phyloP scores from a whole-genome alignment of 257 asterid species.

The Jacaranda mimosifolia region DNA sequence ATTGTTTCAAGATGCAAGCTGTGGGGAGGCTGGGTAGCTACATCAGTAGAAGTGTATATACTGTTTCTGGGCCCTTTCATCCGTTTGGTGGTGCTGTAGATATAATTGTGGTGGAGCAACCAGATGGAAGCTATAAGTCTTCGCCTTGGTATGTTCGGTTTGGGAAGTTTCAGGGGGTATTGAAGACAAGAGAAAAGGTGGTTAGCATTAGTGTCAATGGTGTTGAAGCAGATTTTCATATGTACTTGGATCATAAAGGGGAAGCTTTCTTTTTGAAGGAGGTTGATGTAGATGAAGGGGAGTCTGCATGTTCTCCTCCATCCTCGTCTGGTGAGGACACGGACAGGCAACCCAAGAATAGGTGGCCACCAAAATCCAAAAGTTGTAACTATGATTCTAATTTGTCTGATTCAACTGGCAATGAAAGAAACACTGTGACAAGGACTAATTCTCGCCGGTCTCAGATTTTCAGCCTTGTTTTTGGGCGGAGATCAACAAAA shows the following conservation, averaged over 20 bases:
- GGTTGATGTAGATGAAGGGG: slow-evolving; percentile 62
- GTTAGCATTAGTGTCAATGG: slow-evolving; percentile 83
- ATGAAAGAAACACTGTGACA: slow-evolving; percentile 41
- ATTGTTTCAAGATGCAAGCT: slow-evolving; percentile 72
- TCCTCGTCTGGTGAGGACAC: slow-evolving; percentile 76
- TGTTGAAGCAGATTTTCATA: slow-evolving; percentile 73
- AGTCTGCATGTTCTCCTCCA: slow-evolving; percentile 53
- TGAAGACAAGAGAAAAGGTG: slow-evolving; percentile 85
- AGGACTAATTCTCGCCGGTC: slow-evolving; percentile 61
- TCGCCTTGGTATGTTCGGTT: slow-evolving; percentile 99
- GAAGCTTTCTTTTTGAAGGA: slow-evolving; percentile 84
- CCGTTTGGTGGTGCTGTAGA: slow-evolving; percentile 99
- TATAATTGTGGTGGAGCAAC: slow-evolving; percentile 89
- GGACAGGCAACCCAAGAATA: slow-evolving; percentile 44
- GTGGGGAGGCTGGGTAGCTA: slow-evolving; percentile 90
- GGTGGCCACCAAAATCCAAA: slow-evolving; percentile 52
- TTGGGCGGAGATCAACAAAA: slow-evolving; percentile 61
- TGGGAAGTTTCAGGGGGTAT: slow-evolving; percentile 97
- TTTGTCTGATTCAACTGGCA: slow-evolving; percentile 42
- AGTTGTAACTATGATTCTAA: slow-evolving; percentile 56
- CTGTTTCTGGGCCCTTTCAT: slow-evolving; percentile 93
- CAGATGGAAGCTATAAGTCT: slow-evolving; percentile 89
- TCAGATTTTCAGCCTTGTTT: slow-evolving; percentile 67
- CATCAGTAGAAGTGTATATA: slow-evolving; percentile 72
- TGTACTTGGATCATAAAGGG: slow-evolving; percentile 91